These are phyloP conservation scores for Artemisia tridentata DNA, from an alignment of 129 eudicot genomes.

Conservation along the genomic window DNA sequence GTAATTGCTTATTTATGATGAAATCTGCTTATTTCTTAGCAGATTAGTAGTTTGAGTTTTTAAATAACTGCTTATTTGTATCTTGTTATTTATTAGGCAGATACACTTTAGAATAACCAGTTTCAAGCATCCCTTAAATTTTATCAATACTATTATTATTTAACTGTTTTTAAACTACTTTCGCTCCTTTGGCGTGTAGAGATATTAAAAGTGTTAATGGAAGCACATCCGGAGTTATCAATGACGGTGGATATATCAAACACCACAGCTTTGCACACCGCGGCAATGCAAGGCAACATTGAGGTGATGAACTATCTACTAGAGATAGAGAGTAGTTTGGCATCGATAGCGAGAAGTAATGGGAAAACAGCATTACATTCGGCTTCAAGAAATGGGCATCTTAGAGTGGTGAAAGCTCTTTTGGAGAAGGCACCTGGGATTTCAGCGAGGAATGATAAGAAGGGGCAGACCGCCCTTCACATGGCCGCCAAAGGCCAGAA, in stretches of 20 bases:
- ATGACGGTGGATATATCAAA: slow-evolving; percentile 58
- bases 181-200: slow-evolving; percentile 34
- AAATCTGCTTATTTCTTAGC: too few relatives aligned
- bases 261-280: slow-evolving; percentile 58
- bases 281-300: slow-evolving; percentile 78
- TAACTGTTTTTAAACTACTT: background rate
- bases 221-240: slow-evolving; percentile 81
- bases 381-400: slow-evolving; percentile 57
- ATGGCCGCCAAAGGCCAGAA: slow-evolving; percentile 86
- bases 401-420: slow-evolving; percentile 51
- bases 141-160: background rate
- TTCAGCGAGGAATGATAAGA: slow-evolving; percentile 43
- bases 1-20: too few relatives aligned
- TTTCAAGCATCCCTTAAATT: too few relatives aligned
- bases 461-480: slow-evolving; percentile 70
- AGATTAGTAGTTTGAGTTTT: too few relatives aligned
- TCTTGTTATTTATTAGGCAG: too few relatives aligned
- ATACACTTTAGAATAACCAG: too few relatives aligned
- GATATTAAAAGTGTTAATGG: slow-evolving; percentile 67
- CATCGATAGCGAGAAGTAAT: slow-evolving; percentile 65
- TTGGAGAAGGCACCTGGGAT: slow-evolving; percentile 53
- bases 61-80: too few relatives aligned
- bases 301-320: slow-evolving; percentile 69
- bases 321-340: slow-evolving; percentile 75
- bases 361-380: slow-evolving; percentile 58